Evolutionary conservation across 345 rosid genomes (phyloP).

Genomic region (Citrus hindsii): DNA sequence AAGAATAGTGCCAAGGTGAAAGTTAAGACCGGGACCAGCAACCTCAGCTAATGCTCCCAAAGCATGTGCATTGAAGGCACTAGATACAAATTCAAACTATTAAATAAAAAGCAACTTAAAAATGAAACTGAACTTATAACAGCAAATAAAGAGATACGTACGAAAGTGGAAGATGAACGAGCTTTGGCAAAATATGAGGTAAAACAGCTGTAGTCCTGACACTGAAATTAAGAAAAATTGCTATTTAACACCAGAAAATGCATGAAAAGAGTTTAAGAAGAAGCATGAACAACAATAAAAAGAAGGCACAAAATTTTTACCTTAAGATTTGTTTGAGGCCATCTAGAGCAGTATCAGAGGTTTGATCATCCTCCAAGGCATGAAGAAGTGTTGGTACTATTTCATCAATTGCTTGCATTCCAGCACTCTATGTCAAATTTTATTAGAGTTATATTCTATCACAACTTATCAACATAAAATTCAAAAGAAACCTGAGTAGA

Average conservation of each 20-base stretch:
- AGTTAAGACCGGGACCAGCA: conserved; percentile 88
- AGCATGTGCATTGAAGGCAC: conserved; percentile 98
- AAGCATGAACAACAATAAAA: conserved; percentile 2
- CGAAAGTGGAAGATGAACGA: conserved; percentile 90
- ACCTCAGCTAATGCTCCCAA: conserved; percentile 97
- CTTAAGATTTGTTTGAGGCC: conserved; percentile 97
- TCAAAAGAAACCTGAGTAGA: conserved; percentile 5
- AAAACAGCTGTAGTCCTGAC: conserved; percentile 96
- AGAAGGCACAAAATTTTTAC: conserved; percentile 24
- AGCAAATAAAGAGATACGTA: conserved; percentile 41
- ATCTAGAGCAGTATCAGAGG: conserved; percentile 89
- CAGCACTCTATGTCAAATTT: conserved; percentile 71
- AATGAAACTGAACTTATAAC: neutral
- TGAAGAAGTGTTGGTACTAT: conserved; percentile 91
- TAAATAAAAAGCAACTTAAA: neutral
- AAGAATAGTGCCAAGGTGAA: conserved; percentile 85
- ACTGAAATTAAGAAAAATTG: conserved; percentile 42
- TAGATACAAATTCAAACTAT: conserved; percentile 28
- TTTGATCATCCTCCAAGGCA: conserved; percentile 89
- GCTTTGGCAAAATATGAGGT: conserved; percentile 97
- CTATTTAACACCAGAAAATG: conserved; percentile 17
- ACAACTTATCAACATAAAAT: neutral
- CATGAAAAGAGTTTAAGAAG: conserved; percentile 5
- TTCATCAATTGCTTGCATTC: conserved; percentile 99
- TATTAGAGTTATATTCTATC: neutral